These are phyloP conservation scores for Capronia coronata DNA, from an alignment of 2,329 filamentous ascomycete genomes.

Conservation along the genomic window DNA sequence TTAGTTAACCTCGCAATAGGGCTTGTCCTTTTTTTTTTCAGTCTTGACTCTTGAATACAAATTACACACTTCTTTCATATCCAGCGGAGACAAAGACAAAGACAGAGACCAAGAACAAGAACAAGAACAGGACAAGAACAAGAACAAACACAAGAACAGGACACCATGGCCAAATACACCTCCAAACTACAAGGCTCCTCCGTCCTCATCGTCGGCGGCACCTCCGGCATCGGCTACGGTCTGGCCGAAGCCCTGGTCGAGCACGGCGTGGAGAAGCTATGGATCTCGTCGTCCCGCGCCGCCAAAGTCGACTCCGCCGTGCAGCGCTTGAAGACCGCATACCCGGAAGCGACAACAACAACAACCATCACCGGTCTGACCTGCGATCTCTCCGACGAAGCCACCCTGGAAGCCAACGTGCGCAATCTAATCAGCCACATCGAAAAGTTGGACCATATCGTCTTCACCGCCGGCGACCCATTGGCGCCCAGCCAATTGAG, in stretches of 20 bases:
- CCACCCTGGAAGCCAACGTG: conserved; percentile 42
- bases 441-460: conserved; percentile 43
- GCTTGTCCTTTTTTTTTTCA: too few relatives aligned
- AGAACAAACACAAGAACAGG: not conserved
- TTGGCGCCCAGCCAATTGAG: conserved; percentile 24
- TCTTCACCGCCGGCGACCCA: conserved; percentile 47
- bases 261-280: conserved; percentile 41
- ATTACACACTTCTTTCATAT: too few relatives aligned
- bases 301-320: conserved; percentile 38
- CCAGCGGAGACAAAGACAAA: too few relatives aligned
- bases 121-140: too few relatives aligned
- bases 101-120: too few relatives aligned
- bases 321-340: conserved; percentile 37
- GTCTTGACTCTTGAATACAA: too few relatives aligned
- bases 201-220: conserved; percentile 49
- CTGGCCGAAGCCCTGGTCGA: conserved; percentile 49
- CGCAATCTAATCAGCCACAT: conserved; percentile 29
- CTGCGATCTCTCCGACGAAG: conserved; percentile 42
- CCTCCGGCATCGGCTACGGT: conserved; percentile 47
- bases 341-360: conserved; percentile 34
- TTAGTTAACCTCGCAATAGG: too few relatives aligned
- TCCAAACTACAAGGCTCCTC: conserved; percentile 43
- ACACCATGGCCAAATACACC: conserved; percentile 32
- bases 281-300: conserved; percentile 40
- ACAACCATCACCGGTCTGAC: conserved; percentile 35